Base-by-base conservation (phyloP, 371 early-diverging fungal genomes). In the Amoeboaphelidium protococcarum region DNA sequence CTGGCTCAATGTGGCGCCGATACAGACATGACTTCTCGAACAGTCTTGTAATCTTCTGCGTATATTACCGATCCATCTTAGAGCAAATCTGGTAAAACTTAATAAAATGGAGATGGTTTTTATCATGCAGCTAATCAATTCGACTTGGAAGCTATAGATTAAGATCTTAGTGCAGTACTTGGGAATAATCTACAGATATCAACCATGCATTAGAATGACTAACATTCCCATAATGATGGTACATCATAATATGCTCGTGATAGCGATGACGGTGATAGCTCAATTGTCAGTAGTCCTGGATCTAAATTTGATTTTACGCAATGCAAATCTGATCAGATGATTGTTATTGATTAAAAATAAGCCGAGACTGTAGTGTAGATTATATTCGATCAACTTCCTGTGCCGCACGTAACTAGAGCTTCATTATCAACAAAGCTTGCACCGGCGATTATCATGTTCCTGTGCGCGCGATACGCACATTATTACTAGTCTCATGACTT, bases 281-380 rank as follows among this genome's bases (percentile, higher is more conserved):
- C n/a, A n/a, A n/a, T n/a, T n/a, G n/a, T n/a, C n/a, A n/a, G n/a
- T n/a, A 31, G 37, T 31, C 37, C 37, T 31, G 37, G 37, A 31
- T 10, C 6, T 10, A 10, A 6, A 6, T 82, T 82, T 60, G 62
- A 74, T 26, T 85, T 77, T 79, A 74, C 75, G 47, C 68, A 58
- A 43, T 78, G 83, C 59, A 61, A 65, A 41, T 74, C 73, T 12
- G 78, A 82, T 59, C 86, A 83, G 59, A 85, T 86, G 86, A 76
- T 84, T 65, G 90, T 86, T 19, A 82, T 88, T 58, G 70, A 73
- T 22, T 65, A 65, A 37, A 63, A 67, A 41, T 66, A 76, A 22
- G 60, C 85, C 40, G 64, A 69, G 2, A 69, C 66, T 43, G 72
- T 89, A 22, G 59, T 89, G 24, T 61, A 77, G 43, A 71, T 73